Base-by-base conservation (phyloP, 139 green algal genomes). In the Dunaliella sp. region DNA sequence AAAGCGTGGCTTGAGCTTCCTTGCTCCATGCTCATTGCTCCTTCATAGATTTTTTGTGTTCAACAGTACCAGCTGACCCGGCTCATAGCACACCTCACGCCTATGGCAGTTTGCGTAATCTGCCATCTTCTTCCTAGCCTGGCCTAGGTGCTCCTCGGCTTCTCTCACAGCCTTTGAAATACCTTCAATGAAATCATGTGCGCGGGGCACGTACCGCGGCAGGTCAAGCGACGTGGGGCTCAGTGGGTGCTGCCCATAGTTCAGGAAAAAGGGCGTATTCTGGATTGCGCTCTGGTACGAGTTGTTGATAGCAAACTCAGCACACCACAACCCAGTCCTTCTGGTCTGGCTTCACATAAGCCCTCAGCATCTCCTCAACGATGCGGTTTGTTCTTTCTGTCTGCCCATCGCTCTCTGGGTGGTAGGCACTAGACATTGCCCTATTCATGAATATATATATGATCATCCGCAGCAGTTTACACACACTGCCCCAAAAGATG, bases 321-420 rank as follows among this genome's bases (percentile, higher is more conserved):
- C 59, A 16, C 48, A 58, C 31, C 16, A 37, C 36, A 2, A 87
- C 83, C 86, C 86, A 89, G 33, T 87, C 58, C 35, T 87, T 72
- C 2, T 38, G n/a, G 21, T 81, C 72, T n/a, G n/a, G n/a, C n/a
- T n/a, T n/a, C 3, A 85, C 58, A 36, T 38, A 87, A 38, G 72
- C 33, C 0, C 58, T 57, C 33, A 96, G 78, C 36, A 91, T 88
- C 16, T 96, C 92, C 38, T 96, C 83, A 0, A 95, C 33, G 0
- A 89, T 57, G 0, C 91, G 85, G 58, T 95, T 94, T 0, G 86
- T 86, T 3, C 91, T 86, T 79, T 96, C 94, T 22, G 90, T 95
- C 34, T 95, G 94, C 21, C 93, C 94, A 86, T 95, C 90, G 7
- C 88, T 93, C 36, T 95, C 86, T 1, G 93, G 92, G 81, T 94